Evolutionary conservation across 768 basidiomycete species (phyloP).

Genomic region (Clathrus columnatus): DNA sequence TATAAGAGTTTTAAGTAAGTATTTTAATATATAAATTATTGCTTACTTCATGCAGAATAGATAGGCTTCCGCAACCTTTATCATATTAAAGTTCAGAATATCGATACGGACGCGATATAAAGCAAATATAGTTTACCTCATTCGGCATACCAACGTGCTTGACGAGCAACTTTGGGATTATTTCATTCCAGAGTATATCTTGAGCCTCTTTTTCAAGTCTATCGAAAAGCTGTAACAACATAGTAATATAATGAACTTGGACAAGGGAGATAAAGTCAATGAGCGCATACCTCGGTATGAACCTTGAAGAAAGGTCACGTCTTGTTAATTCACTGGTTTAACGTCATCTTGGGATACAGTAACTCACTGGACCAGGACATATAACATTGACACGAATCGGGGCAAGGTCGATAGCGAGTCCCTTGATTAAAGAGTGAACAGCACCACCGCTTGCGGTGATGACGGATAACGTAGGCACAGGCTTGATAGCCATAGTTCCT

Average conservation of each 20-base stretch:
- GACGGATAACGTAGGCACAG: slow-evolving; percentile 9
- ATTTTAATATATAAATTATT: background rate
- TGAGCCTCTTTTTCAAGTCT: background rate
- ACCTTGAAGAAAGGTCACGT: background rate
- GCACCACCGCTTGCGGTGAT: slow-evolving; percentile 9
- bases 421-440: slow-evolving; percentile 11
- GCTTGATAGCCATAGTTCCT: slow-evolving; percentile 10
- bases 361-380: too few relatives aligned
- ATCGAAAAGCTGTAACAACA: background rate
- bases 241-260: background rate
- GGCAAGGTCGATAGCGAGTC: slow-evolving; percentile 15
- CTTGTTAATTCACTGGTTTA: background rate
- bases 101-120: too few relatives aligned
- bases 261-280: background rate
- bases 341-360: too few relatives aligned
- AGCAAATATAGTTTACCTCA: background rate
- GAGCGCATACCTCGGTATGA: slow-evolving; percentile 10
- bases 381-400: slow-evolving; percentile 15
- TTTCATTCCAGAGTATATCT: background rate
- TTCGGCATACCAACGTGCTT: background rate
- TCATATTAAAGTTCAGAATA: too few relatives aligned
- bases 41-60: slow-evolving; percentile 17
- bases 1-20: too few relatives aligned
- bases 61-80: slow-evolving; percentile 16
- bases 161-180: background rate